These are phyloP conservation scores for Citrus sp. DNA, from an alignment of 345 rosid species.

Conservation along the genomic window DNA sequence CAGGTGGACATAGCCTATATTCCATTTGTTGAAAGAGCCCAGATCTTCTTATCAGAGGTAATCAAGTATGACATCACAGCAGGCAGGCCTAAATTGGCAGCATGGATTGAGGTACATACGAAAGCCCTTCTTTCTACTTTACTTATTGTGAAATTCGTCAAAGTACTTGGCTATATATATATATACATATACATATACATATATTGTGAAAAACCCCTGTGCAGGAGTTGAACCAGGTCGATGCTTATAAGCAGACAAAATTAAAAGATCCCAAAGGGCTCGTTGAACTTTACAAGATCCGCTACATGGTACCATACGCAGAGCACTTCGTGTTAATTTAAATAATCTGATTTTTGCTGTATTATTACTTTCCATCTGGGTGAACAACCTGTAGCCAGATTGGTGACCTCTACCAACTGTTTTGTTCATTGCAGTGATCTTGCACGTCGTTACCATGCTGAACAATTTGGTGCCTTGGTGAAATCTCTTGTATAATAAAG, in stretches of 20 bases:
- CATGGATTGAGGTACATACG: slow-evolving; percentile 66
- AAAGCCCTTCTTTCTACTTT: background rate
- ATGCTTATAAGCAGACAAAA: background rate
- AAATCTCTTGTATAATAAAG: too few species aligned
- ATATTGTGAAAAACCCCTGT: background rate
- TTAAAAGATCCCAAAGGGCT: slow-evolving; percentile 41
- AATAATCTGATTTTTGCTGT: background rate
- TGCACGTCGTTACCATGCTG: too few species aligned
- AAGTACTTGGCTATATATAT: background rate
- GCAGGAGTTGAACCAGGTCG: background rate
- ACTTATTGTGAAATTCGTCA: background rate
- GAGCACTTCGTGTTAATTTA: background rate
- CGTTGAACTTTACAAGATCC: slow-evolving; percentile 44
- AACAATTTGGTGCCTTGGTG: too few species aligned
- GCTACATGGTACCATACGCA: slow-evolving; percentile 36
- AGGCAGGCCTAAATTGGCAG: slow-evolving; percentile 69
- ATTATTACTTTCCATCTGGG: background rate
- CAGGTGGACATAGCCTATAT: slow-evolving; percentile 80
- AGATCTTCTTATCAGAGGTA: slow-evolving; percentile 42
- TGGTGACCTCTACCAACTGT: background rate
- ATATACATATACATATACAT: too few species aligned
- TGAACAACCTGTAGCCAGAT: background rate
- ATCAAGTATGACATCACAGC: slow-evolving; percentile 54
- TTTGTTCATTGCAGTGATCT: too few species aligned
- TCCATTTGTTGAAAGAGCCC: slow-evolving; percentile 66